Evolutionary conservation across 75 land plant species (phyloP), one percentile per base, ranked within the genome.

Genomic region (Cunninghamia lanceolata): DNA sequence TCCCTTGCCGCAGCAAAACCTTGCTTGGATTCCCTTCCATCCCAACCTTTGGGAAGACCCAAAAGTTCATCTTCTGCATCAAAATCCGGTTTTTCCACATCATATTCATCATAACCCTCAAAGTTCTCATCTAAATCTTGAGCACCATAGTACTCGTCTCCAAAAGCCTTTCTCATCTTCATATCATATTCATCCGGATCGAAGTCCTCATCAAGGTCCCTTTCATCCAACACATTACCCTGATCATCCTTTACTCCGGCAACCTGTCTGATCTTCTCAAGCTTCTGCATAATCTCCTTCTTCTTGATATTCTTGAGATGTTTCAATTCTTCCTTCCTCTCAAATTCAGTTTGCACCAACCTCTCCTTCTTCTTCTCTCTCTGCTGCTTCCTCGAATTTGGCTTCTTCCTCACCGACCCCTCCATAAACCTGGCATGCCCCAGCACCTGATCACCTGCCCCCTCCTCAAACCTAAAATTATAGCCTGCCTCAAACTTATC

Each of bases 241-340:
- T 71, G 89, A 42, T 82, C 90, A 17, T 89, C 86, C 15, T 71
- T 86, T 47, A 92, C 76, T 17, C 99, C 99, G 1, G 98, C 99
- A 38, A 92, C 89, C 4, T 89, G 84, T 66, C 71, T 88, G 40
- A 98, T 92, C 93, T 92, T 98, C 82, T 91, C 87, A 52, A 96
- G 89, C 90, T 92, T 98, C 87, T 96, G 91, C 81, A 90, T 76
- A 3, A 96, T 92, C 93, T 98, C 99, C 89, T 93, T 91, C 95
- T 92, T 98, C 90, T 98, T 98, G 89, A 98, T 82, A 84, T 96
- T 98, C 92, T 98, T 98, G 89, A 98, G 90, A 54, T 90, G 93
- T 89, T 96, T 98, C 87, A 98, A 81, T 83, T 98, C 97, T 86
- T 98, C 96, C 88, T 90, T 89, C 86, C 95, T 88, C 89, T 93